A percentile compares a stretch with the other conserved stretches of the same genome.
Evolutionary conservation across 169 alveolate species (phyloP).

Genomic region (Cryptosporidium tyzzeri): DNA sequence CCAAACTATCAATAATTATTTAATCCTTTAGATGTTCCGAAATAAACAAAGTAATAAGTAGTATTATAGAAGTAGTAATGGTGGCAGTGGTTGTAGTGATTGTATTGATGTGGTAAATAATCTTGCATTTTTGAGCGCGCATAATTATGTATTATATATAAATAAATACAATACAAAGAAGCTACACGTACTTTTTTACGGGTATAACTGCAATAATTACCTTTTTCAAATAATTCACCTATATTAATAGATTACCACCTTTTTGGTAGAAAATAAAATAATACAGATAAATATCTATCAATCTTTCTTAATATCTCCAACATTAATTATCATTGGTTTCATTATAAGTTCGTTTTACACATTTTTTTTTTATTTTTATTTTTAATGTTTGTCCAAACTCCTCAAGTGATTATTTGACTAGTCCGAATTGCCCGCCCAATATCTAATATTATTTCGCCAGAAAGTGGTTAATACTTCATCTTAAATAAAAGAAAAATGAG

Average conservation of each 20-base stretch:
- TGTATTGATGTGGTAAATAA: not conserved
- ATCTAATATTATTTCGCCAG: not conserved
- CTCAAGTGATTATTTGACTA: not conserved
- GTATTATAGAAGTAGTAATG: not conserved
- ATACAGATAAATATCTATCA: too few species aligned
- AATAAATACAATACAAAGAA: not conserved
- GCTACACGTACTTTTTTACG: not conserved
- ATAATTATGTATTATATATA: not conserved
- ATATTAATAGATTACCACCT: not conserved
- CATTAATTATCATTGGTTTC: not conserved
- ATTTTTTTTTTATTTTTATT: not conserved
- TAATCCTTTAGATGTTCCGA: not conserved
- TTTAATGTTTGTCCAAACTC: not conserved
- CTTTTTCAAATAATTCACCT: not conserved
- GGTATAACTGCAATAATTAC: not conserved
- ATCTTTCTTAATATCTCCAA: not conserved
- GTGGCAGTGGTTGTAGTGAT: not conserved
- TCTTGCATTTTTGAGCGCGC: not conserved
- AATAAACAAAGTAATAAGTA: not conserved
- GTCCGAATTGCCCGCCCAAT: not conserved
- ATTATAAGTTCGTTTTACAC: not conserved
- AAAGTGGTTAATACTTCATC: not conserved
- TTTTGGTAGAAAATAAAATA: not conserved
- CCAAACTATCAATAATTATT: not conserved
- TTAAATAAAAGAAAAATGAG: not conserved